Evolutionary conservation across 805 yeast species (phyloP), one percentile per base, ranked within the genome.

Genomic region (Schizosaccharomyces octosporus): DNA sequence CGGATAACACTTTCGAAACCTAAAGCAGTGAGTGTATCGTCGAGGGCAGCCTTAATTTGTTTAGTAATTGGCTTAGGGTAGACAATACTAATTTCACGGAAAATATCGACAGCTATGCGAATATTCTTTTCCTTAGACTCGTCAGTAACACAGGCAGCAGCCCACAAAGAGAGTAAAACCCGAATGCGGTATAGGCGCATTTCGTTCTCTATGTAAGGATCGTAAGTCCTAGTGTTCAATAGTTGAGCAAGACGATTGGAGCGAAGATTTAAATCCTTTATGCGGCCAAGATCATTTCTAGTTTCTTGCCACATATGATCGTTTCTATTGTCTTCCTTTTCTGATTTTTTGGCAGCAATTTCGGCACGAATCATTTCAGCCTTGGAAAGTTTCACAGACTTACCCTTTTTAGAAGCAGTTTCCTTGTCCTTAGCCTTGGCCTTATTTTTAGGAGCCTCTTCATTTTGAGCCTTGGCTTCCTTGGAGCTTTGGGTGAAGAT

Each of bases 51-150:
- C 27, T 57, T 39, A 31, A 57, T 19, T 5, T 36, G 43, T 21
- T 36, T 41, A 17, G 60, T 57, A 21, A 57, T 39, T 9, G 43
- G 48, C 17, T n/a, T 41, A 11, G 43, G 43, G 5, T 57, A 57
- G 17, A 57, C 27, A 19, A 39, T 21, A 7, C 42, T 21, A 6
- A 57, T 41, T 57, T 36, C 60, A 17, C 48, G 43, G 60, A 57
- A 57, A 31, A 57, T 57, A 13, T 57, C 60, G 9, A 57, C 60
- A 17, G 48, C 60, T 4, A 36, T 27, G 29, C 36, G n/a, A 21
- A 57, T 31, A 41, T 57, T 57, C 60, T 57, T 57, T 42, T 57
- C 60, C 29, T 57, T 57, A 4, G 19, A 39, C 15, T 57, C 60
- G 15, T 57, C 60, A 15, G 43, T 21, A 19, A 39, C 48, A 41